Conservation (phyloP, 352 stramenopile species). For the Pythium aquatile region DNA sequence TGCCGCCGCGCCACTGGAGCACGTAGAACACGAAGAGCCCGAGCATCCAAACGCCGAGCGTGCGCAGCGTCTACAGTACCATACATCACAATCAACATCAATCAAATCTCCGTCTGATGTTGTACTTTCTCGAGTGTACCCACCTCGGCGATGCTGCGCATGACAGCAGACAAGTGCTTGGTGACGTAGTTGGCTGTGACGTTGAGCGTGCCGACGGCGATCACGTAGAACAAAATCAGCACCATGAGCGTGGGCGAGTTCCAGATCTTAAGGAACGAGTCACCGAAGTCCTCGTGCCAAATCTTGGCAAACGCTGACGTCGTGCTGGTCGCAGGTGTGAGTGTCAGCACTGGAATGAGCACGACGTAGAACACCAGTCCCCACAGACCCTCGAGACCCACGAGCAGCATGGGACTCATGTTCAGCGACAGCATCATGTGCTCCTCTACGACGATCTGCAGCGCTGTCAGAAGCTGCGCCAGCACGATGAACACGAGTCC, state of each 20-base stretch:
- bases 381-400: conserved; percentile 87
- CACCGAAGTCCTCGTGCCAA: conserved; percentile 81
- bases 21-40: conserved; percentile 82
- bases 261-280: conserved; percentile 72
- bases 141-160: conserved; percentile 61
- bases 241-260: conserved; percentile 61
- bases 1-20: conserved; percentile 54
- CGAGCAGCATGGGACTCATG: conserved; percentile 84
- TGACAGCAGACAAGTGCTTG: conserved; percentile 73
- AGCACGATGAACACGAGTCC: conserved; percentile 76
- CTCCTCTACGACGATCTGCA: conserved; percentile 91
- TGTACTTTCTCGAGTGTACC: conserved; percentile 5
- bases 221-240: conserved; percentile 62
- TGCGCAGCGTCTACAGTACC: conserved; percentile 59
- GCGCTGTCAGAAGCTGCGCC: conserved; percentile 76
- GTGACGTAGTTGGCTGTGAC: conserved; percentile 84
- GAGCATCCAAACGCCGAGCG: conserved; percentile 73
- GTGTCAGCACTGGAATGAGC: conserved; percentile 63
- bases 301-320: conserved; percentile 60
- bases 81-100: not conserved
- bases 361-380: conserved; percentile 80
- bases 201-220: conserved; percentile 78
- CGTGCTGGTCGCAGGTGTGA: conserved; percentile 40
- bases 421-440: conserved; percentile 82
- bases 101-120: not conserved